These are phyloP conservation scores for Fragaria vesca DNA, from an alignment of 306 rosid genomes.

Conservation along the genomic window DNA sequence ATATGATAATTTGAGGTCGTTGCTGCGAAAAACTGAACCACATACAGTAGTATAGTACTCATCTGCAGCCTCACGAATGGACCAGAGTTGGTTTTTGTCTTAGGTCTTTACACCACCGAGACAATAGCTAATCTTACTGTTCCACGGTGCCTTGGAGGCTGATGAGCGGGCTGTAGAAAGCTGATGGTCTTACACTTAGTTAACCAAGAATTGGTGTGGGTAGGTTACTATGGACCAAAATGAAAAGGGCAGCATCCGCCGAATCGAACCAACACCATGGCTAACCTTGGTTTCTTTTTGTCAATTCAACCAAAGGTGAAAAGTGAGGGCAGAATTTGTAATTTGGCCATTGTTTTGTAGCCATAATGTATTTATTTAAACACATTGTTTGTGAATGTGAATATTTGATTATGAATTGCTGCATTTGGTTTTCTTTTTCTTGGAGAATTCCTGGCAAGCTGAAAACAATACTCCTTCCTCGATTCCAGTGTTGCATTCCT, in stretches of 20 bases:
- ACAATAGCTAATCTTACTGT: neutral
- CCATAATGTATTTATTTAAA: neutral
- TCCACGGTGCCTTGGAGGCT: neutral
- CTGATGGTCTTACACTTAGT: neutral
- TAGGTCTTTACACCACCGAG: neutral
- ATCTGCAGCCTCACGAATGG: neutral
- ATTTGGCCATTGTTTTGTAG: neutral
- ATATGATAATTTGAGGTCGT: neutral
- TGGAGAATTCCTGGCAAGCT: neutral
- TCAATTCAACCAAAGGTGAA: neutral
- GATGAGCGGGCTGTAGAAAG: neutral
- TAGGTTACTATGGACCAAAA: neutral
- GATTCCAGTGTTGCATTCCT: neutral
- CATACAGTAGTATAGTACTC: neutral
- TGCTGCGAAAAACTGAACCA: neutral
- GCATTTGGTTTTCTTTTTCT: neutral
- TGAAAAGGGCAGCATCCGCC: neutral
- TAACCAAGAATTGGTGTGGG: neutral
- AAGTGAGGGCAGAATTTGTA: neutral
- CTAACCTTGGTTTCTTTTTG: neutral
- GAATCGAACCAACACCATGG: neutral
- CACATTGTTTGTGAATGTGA: neutral
- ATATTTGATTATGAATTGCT: neutral
- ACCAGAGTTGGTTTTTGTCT: neutral
- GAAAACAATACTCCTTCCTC: neutral